phyloP scores from a whole-genome alignment of 768 basidiomycete genomes.

The Postia placenta region DNA sequence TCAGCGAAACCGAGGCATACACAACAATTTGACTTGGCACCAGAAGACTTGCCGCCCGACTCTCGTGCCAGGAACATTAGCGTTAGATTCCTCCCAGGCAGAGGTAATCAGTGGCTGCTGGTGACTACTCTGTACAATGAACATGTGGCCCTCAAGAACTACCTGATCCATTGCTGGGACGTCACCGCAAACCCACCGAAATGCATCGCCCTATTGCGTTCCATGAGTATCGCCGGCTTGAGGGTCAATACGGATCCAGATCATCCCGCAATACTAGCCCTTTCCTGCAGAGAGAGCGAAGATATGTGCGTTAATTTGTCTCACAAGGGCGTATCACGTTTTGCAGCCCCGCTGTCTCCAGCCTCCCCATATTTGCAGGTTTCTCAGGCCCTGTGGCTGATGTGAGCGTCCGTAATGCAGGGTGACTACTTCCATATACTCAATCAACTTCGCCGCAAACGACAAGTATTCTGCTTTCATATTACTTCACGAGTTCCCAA shows the following conservation, averaged over 20 bases:
- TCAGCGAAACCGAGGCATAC: conserved; percentile 30
- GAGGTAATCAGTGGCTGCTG: conserved; percentile 39
- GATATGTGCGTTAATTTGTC: not conserved
- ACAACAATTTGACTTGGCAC: conserved; percentile 21
- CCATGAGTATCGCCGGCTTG: conserved; percentile 27
- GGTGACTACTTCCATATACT: conserved; percentile 6
- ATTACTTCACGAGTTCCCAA: conserved; percentile 5
- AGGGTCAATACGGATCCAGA: conserved; percentile 37
- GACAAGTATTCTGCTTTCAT: conserved; percentile 1
- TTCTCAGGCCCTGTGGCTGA: not conserved
- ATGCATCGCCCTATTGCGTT: conserved; percentile 40
- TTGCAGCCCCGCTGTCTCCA: not conserved
- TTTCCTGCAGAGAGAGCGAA: conserved; percentile 17
- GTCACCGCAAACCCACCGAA: conserved; percentile 25
- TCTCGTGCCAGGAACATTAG: conserved; percentile 32
- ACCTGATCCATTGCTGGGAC: conserved; percentile 56
- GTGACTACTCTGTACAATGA: conserved; percentile 33
- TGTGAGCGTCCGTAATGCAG: conserved; percentile 1
- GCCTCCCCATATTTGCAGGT: not conserved
- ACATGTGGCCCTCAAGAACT: conserved; percentile 17
- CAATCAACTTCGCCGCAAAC: conserved; percentile 1
- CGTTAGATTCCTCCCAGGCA: conserved; percentile 42
- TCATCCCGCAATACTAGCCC: conserved; percentile 32
- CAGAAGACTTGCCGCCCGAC: conserved; percentile 12
- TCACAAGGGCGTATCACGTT: not conserved